phyloP scores from a whole-genome alignment of 2,329 filamentous ascomycete species.

The Aspergillus spinulosporus region DNA sequence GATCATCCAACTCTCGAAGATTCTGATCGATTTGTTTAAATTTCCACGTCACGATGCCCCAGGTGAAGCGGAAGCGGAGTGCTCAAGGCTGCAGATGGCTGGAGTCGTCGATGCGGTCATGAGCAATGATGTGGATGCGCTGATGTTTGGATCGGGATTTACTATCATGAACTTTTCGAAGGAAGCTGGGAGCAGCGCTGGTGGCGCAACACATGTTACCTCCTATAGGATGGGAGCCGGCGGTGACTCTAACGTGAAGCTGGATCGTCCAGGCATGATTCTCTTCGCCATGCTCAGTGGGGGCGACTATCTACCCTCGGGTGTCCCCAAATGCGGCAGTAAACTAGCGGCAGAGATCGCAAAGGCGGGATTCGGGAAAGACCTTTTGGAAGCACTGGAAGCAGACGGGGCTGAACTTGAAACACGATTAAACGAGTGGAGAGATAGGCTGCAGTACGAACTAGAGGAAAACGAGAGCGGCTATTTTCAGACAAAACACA shows the following conservation, averaged over 20 bases:
- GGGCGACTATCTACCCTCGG: constrained; percentile 88
- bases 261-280: constrained; percentile 88
- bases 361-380: constrained; percentile 77
- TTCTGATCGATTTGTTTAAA: constrained; percentile 79
- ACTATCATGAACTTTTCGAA: constrained; percentile 82
- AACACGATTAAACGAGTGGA: constrained; percentile 63
- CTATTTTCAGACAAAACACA: constrained; percentile 75
- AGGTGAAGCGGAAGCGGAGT: constrained; percentile 95
- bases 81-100: constrained; percentile 76
- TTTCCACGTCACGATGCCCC: constrained; percentile 84
- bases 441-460: constrained; percentile 69
- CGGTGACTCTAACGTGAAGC: constrained; percentile 34
- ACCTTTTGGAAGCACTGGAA: constrained; percentile 66
- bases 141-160: constrained; percentile 89
- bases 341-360: constrained; percentile 90
- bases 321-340: constrained; percentile 81
- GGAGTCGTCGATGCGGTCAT: constrained; percentile 90
- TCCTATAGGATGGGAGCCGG: constrained; percentile 62
- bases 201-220: constrained; percentile 77
- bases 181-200: constrained; percentile 63
- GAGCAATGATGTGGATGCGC: constrained; percentile 93
- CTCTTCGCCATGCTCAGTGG: constrained; percentile 92
- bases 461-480: constrained; percentile 80
- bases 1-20: constrained; percentile 75
- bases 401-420: constrained; percentile 31